Evolutionary conservation across 2,329 filamentous ascomycete species (phyloP).

Genomic region (Fusarium sp.): DNA sequence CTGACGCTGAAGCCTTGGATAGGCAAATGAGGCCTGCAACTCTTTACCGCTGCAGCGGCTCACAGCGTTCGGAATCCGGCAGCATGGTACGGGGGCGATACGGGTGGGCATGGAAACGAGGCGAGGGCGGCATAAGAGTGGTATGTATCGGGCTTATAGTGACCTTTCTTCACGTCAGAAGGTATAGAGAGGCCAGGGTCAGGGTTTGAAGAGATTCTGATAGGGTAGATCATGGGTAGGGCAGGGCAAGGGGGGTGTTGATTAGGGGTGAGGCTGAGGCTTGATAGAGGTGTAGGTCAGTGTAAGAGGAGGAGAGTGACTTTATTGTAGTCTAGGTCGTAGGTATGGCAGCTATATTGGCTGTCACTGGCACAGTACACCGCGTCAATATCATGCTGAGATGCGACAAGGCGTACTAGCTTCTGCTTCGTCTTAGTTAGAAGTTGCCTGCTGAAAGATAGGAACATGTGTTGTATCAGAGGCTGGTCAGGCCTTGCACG

Average conservation of each 20-base stretch:
- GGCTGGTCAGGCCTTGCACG: background rate
- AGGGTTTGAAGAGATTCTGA: background rate
- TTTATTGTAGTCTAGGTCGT: no score
- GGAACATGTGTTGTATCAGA: background rate
- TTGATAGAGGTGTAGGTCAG: background rate
- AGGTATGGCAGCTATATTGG: no score
- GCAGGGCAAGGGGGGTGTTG: background rate
- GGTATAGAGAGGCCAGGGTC: background rate
- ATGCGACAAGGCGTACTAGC: constrained; percentile 8
- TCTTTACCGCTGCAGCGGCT: constrained; percentile 7
- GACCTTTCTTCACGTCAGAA: background rate
- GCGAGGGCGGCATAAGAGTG: constrained; percentile 2
- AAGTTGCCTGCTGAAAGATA: background rate
- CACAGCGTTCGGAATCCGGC: constrained; percentile 18
- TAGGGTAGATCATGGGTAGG: background rate
- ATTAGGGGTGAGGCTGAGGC: constrained; percentile 2
- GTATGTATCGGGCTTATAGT: no score
- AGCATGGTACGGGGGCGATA: constrained; percentile 11
- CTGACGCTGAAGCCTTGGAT: background rate
- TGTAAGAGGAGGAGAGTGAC: no score
- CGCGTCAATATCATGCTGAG: background rate
- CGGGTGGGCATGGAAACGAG: constrained; percentile 10
- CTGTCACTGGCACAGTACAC: no score
- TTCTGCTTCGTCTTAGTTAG: background rate
- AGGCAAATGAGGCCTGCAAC: constrained; percentile 11